Base-by-base conservation (phyloP, 2,329 filamentous ascomycete genomes). In the Harringtonia aguacate region DNA sequence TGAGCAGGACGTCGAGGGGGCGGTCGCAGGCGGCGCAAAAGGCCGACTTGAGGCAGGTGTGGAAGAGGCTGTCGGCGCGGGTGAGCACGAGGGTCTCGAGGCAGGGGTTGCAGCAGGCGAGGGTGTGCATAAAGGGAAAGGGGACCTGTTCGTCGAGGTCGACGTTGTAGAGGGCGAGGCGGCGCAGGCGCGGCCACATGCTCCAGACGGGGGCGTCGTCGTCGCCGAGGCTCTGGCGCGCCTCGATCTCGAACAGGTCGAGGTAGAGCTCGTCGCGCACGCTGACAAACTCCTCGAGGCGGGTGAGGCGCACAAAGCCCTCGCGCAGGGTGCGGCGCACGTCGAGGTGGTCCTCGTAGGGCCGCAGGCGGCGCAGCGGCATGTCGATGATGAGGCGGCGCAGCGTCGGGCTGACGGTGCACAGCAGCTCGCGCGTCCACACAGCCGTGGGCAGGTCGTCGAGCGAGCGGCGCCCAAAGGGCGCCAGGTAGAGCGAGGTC, bases 211-310 rank as follows among this genome's bases (percentile, higher is more conserved):
- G 22, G 12, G 31, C n/a, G n/a, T 4, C n/a, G 34, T 4, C 7
- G 34, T 18, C 20, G n/a, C 8, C 15, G 17, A 10, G 59, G 58
- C 17, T 58, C 30, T 15, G 30, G 30, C 7, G 48, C 39, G 6
- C 24, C 6, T 27, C 24, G 10, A 7, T 6, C 24, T 27, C 24
- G 24, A 7, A 27, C 24, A 27, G 24, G 10, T 56, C 58, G 44
- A 72, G 51, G n/a, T 58, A 60, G 6, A 70, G 61, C 48, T 72
- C 70, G 40, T 72, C 68, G 8, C 59, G 61, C 18, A 70, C 58
- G 51, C 65, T 68, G 35, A 66, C 64, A 44, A 74, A 69, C 50
- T 73, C 68, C 45, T 73, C 65, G 9, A 75, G 56, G 28, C 50
- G 55, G 33, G 60, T 55, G 0, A 74, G 61, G 37, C 60, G 53